Evolutionary conservation across 352 stramenopile species (phyloP).

Genomic region (Chrysophaeum taylorii): DNA sequence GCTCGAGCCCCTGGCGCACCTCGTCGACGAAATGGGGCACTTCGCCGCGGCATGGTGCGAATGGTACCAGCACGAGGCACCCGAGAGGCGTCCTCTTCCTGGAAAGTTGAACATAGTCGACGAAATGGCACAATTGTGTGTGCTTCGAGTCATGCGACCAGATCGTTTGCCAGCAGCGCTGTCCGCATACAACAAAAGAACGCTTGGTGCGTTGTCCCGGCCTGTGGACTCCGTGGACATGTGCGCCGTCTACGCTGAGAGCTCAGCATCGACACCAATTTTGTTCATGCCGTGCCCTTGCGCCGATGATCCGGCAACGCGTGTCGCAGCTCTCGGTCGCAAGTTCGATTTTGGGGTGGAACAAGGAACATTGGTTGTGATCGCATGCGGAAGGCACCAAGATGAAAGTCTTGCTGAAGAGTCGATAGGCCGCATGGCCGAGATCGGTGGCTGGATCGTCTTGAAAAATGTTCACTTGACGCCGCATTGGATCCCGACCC

Average conservation of each 20-base stretch:
- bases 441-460: constrained; percentile 68
- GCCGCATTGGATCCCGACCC: constrained; percentile 68
- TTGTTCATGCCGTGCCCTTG: constrained; percentile 81
- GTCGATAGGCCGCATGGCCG: constrained; percentile 45
- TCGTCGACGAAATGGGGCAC: constrained; percentile 74
- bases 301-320: constrained; percentile 72
- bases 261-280: constrained; percentile 71
- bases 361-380: constrained; percentile 82
- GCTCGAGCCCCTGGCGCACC: constrained; percentile 55
- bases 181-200: constrained; percentile 36
- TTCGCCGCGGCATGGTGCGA: constrained; percentile 81
- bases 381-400: constrained; percentile 74
- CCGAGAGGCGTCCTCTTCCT: constrained; percentile 67
- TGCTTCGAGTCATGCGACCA: constrained; percentile 60
- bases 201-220: constrained; percentile 64
- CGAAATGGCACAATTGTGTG: constrained; percentile 49
- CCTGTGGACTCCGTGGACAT: constrained; percentile 70
- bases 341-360: constrained; percentile 66
- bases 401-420: constrained; percentile 60
- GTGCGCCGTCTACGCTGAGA: constrained; percentile 67
- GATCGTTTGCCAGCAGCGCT: constrained; percentile 65
- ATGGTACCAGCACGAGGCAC: constrained; percentile 76
- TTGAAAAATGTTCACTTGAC: constrained; percentile 77
- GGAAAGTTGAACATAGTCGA: constrained; percentile 53
- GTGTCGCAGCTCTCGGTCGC: constrained; percentile 67